Evolutionary conservation across 148 eudicot genomes (phyloP).

Genomic region (Agrostemma githago): DNA sequence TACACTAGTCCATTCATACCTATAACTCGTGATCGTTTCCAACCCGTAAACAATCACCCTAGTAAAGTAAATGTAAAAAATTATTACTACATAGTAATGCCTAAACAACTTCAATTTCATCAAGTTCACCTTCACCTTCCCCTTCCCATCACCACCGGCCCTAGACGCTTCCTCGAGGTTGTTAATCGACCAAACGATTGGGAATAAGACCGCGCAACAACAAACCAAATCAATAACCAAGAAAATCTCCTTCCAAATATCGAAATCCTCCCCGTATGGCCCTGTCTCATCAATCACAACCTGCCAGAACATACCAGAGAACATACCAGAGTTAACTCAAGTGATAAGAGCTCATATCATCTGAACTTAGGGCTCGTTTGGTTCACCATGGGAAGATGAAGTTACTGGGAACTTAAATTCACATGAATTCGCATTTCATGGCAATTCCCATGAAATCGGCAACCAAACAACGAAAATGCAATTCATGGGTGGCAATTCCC

Average conservation of each 20-base stretch:
- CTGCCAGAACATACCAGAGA: conserved; percentile 15
- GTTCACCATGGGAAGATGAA: no score
- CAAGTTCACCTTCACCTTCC: conserved; percentile 70
- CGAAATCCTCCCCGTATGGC: conserved; percentile 44
- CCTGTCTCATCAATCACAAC: conserved; percentile 63
- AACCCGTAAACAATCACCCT: conserved; percentile 60
- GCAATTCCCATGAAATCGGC: no score
- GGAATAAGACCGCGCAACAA: conserved; percentile 64
- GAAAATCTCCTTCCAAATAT: conserved; percentile 62
- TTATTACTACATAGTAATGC: conserved; percentile 63
- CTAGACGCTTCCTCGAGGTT: conserved; percentile 50
- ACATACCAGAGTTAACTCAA: no score
- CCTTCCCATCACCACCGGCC: conserved; percentile 67
- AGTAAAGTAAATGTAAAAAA: conserved; percentile 65
- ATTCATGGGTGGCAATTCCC: no score
- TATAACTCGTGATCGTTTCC: conserved; percentile 56
- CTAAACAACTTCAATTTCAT: conserved; percentile 62
- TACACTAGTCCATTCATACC: conserved; percentile 56
- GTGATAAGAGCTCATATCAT: no score
- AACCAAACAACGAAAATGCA: no score
- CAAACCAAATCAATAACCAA: conserved; percentile 61
- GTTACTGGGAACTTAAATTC: no score
- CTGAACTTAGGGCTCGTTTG: no score
- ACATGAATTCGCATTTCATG: no score
- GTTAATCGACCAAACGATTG: conserved; percentile 74